phyloP scores from a whole-genome alignment of 2,329 filamentous ascomycete genomes.

The Epichloe aotearoae region DNA sequence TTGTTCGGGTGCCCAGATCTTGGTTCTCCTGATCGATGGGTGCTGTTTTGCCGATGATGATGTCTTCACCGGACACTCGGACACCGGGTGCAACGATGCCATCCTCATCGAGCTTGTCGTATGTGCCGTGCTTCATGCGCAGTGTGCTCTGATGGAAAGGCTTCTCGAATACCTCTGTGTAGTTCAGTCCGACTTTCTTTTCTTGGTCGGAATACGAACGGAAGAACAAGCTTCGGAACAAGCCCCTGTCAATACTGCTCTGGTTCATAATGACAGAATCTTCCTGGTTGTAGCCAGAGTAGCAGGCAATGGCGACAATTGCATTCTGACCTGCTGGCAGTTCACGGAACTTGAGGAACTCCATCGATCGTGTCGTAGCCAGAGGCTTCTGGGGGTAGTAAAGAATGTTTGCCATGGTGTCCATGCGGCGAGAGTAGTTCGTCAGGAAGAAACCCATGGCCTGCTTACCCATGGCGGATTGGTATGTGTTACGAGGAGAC shows the following conservation, averaged over 20 bases:
- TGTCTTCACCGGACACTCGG: conserved; percentile 92
- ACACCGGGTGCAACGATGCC: conserved; percentile 89
- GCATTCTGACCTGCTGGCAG: conserved; percentile 94
- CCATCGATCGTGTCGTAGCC: conserved; percentile 93
- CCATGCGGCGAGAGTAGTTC: conserved; percentile 94
- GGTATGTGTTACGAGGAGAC: conserved; percentile 97
- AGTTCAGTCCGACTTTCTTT: conserved; percentile 87
- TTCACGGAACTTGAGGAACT: conserved; percentile 96
- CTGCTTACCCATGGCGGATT: conserved; percentile 99
- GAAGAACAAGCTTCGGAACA: conserved; percentile 97
- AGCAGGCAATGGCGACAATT: conserved; percentile 93
- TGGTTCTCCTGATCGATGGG: conserved; percentile 87
- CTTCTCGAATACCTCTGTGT: conserved; percentile 92
- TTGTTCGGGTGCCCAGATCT: conserved; percentile 84
- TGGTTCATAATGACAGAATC: conserved; percentile 99
- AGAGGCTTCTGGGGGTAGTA: conserved; percentile 98
- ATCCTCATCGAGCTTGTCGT: conserved; percentile 95
- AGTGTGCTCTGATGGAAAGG: conserved; percentile 79
- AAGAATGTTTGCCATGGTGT: conserved; percentile 98
- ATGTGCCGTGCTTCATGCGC: conserved; percentile 85
- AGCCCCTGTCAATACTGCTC: conserved; percentile 91
- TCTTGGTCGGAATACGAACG: conserved; percentile 94
- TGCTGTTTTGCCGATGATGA: conserved; percentile 97
- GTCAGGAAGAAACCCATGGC: conserved; percentile 99
- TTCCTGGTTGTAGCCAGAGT: conserved; percentile 99